A percentile compares a stretch with the other conserved stretches of the same genome.
These are phyloP conservation scores for Blastobotrys aristatus DNA, from an alignment of 1,139 yeast genomes.

Conservation along the genomic window DNA sequence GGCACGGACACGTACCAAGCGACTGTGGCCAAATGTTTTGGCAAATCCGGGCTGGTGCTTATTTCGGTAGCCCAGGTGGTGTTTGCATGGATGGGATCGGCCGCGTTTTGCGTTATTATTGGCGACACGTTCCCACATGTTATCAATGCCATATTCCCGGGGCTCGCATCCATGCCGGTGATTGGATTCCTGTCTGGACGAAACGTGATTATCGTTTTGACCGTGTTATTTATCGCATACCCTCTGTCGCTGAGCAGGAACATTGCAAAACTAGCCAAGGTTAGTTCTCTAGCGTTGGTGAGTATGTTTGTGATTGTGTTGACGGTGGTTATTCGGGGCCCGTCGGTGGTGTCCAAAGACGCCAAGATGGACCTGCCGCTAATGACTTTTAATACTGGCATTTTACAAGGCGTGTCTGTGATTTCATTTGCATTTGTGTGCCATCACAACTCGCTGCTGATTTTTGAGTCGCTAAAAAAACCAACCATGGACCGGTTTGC, in stretches of 20 bases:
- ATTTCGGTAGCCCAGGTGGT: slow-evolving; percentile 74
- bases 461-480: slow-evolving; percentile 72
- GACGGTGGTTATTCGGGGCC: slow-evolving; percentile 71
- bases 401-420: slow-evolving; percentile 87
- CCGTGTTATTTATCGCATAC: slow-evolving; percentile 69
- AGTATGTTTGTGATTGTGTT: slow-evolving; percentile 78
- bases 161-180: slow-evolving; percentile 39
- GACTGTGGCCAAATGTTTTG: slow-evolving; percentile 76
- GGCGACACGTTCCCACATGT: slow-evolving; percentile 97
- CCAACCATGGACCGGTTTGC: slow-evolving; percentile 75
- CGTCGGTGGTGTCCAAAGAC: slow-evolving; percentile 42
- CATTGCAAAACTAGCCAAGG: slow-evolving; percentile 81
- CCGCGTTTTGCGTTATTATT: slow-evolving; percentile 90
- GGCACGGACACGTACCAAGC: slow-evolving; percentile 80
- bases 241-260: slow-evolving; percentile 79
- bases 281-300: slow-evolving; percentile 77
- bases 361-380: slow-evolving; percentile 41
- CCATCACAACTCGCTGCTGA: slow-evolving; percentile 88
- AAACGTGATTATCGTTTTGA: slow-evolving; percentile 60
- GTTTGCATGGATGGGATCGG: slow-evolving; percentile 91
- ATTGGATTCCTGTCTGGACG: slow-evolving; percentile 55
- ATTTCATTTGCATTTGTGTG: slow-evolving; percentile 93
- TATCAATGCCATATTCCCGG: slow-evolving; percentile 59
- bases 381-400: slow-evolving; percentile 55
- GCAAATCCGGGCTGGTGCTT: slow-evolving; percentile 60